Base-by-base conservation (phyloP, 768 basidiomycete genomes). In the Mycena crocata region DNA sequence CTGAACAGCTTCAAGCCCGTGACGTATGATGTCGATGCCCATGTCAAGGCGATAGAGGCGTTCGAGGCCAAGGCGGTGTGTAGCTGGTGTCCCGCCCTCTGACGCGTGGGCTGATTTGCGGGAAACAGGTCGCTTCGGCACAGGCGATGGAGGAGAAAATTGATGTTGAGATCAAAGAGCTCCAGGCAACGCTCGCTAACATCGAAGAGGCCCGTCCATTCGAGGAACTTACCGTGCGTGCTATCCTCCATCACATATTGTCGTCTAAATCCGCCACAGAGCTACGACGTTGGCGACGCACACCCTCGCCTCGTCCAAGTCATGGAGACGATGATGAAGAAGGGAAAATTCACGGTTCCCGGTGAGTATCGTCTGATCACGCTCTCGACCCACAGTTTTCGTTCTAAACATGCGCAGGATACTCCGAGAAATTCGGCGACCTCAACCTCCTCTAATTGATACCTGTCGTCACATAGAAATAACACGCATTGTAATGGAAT, bases 261-360 rank as follows among this genome's bases (percentile, higher is more conserved):
- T 39, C 57, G 34, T 39, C 32, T 50, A 19, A 19, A 26, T 51
- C 8, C 58, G 40, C 62, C 12, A 26, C 73, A 97, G 95, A 85
- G 90, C 68, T 90, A 92, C 75, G 97, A 99, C 67, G 93, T 99
- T 72, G 90, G 91, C 71, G 86, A 90, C 67, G 97, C 97, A 28
- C 93, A 98, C 81, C 98, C 98, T 21, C 94, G 94, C 79, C 90
- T 99, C 79, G 83, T 85, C 40, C 90, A 98, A 81, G 90, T 93
- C 45, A 94, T 98, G 65, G 95, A 98, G 83, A 93, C 86, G 71
- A 97, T 98, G 95, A 80, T 98, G 69, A 90, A 92, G 88, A 96
- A 98, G 84, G 96, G 96, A 81, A 98, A 98, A 85, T 98, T 95
- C 92, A 95, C 92, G 74, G 96, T 98, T 64, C 97, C 97, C 74